phyloP scores from a whole-genome alignment of 805 yeast genomes.

The Allodekkera sacchari region DNA sequence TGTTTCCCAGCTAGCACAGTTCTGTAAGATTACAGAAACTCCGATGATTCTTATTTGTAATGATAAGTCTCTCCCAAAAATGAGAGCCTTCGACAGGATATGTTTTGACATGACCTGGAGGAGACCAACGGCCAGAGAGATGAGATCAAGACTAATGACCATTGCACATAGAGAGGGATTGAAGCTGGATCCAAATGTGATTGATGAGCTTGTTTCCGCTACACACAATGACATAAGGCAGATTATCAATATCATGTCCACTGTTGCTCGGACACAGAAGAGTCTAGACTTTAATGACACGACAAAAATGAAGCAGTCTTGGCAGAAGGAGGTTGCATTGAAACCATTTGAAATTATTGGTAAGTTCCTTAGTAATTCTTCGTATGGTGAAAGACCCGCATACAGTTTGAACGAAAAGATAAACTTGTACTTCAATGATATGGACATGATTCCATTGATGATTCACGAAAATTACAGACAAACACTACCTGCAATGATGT shows the following conservation, averaged over 20 bases:
- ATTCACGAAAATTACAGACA: conserved; percentile 84
- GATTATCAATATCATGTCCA: conserved; percentile 80
- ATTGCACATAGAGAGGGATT: conserved; percentile 82
- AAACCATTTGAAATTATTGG: conserved; percentile 89
- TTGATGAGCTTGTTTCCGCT: conserved; percentile 76
- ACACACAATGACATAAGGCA: conserved; percentile 92
- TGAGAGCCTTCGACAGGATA: conserved; percentile 89
- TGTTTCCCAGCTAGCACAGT: conserved; percentile 85
- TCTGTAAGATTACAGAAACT: conserved; percentile 75
- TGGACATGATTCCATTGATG: conserved; percentile 92
- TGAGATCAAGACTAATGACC: conserved; percentile 79
- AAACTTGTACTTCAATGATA: conserved; percentile 86
- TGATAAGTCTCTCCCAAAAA: conserved; percentile 85
- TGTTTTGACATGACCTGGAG: conserved; percentile 77
- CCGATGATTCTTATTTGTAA: conserved; percentile 93
- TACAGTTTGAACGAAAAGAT: conserved; percentile 71
- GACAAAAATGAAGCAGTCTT: conserved; percentile 51
- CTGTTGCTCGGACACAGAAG: conserved; percentile 69
- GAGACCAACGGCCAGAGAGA: conserved; percentile 77
- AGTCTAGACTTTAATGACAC: conserved; percentile 55
- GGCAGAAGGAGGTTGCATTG: conserved; percentile 86
- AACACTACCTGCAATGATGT: conserved; percentile 45
- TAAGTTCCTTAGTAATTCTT: conserved; percentile 51
- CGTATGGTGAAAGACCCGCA: conserved; percentile 44
- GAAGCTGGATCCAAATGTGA: conserved; percentile 67